Conservation (phyloP, 345 rosid genomes). For the Sonneratia caseolaris region DNA sequence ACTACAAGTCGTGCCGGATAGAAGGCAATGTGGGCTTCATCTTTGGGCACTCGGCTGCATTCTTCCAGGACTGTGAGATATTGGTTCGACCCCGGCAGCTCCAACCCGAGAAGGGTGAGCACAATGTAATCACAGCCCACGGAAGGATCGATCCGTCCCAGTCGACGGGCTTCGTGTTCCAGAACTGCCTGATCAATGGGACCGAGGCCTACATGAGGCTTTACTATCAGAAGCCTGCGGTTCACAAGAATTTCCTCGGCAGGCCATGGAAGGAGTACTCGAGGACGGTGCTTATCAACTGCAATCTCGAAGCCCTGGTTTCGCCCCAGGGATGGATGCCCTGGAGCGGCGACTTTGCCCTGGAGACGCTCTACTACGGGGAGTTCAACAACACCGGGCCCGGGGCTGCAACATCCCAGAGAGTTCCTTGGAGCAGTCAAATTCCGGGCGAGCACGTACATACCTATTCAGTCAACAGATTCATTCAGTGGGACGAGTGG, state of each 20-base stretch:
- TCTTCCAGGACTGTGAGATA: constrained; percentile 30
- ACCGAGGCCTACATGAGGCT: constrained; percentile 29
- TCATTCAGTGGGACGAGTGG: too few relatives aligned
- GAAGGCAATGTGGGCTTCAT: constrained; percentile 44
- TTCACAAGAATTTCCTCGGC: constrained; percentile 33
- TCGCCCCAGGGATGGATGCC: constrained; percentile 34
- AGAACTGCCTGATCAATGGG: constrained; percentile 30
- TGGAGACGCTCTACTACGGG: constrained; percentile 38
- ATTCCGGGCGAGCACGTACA: too few relatives aligned
- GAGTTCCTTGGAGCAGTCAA: constrained; percentile 23
- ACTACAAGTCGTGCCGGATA: constrained; percentile 35
- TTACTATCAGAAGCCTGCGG: constrained; percentile 20
- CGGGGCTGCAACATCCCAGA: constrained; percentile 15
- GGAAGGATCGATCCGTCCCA: constrained; percentile 37
- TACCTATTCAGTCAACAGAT: too few relatives aligned
- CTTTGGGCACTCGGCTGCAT: constrained; percentile 35
- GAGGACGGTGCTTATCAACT: constrained; percentile 23
- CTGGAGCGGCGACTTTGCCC: constrained; percentile 28
- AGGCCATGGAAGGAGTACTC: constrained; percentile 49
- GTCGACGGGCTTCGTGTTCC: constrained; percentile 36
- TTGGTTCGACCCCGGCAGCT: constrained; percentile 28
- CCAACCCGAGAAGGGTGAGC: constrained; percentile 32
- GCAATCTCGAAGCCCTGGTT: constrained; percentile 21
- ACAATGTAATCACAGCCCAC: constrained; percentile 30
- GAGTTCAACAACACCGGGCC: constrained; percentile 30